Evolutionary conservation across 192 early-diverging fungal species (phyloP).

Genomic region (Rhizoclosmatium sp.): DNA sequence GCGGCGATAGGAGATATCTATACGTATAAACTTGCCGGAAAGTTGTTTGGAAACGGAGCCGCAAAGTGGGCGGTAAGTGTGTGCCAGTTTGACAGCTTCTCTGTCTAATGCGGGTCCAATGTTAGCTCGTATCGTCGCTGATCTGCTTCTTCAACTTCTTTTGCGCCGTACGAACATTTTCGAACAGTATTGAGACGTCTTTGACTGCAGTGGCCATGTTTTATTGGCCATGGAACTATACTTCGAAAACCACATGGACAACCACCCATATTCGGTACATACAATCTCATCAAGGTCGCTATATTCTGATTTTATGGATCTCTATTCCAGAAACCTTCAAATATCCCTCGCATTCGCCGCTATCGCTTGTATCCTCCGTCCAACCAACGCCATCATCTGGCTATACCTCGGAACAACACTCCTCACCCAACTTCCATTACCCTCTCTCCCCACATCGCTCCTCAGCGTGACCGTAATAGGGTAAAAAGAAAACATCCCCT

Average conservation of each 20-base stretch:
- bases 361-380: constrained; percentile 83
- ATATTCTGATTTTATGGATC: constrained; percentile 4
- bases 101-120: not conserved
- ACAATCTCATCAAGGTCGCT: not conserved
- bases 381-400: constrained; percentile 91
- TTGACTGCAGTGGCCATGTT: constrained; percentile 79
- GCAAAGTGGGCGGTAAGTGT: constrained; percentile 71
- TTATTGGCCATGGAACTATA: constrained; percentile 80
- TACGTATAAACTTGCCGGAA: constrained; percentile 74
- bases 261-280: not conserved
- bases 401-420: constrained; percentile 73
- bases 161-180: constrained; percentile 67
- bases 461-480: constrained; percentile 2
- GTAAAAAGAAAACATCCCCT: not conserved
- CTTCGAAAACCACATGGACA: not conserved
- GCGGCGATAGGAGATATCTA: constrained; percentile 77
- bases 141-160: constrained; percentile 71
- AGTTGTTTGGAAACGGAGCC: constrained; percentile 63
- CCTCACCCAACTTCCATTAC: constrained; percentile 40
- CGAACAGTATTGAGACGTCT: constrained; percentile 78
- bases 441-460: not conserved
- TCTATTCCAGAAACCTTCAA: constrained; percentile 41
- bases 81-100: not conserved
- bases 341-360: constrained; percentile 76
- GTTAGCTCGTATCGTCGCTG: constrained; percentile 56